Evolutionary conservation across 768 basidiomycete genomes (phyloP), one percentile per base, ranked within the genome.

Genomic region (Termitomyces sp.): DNA sequence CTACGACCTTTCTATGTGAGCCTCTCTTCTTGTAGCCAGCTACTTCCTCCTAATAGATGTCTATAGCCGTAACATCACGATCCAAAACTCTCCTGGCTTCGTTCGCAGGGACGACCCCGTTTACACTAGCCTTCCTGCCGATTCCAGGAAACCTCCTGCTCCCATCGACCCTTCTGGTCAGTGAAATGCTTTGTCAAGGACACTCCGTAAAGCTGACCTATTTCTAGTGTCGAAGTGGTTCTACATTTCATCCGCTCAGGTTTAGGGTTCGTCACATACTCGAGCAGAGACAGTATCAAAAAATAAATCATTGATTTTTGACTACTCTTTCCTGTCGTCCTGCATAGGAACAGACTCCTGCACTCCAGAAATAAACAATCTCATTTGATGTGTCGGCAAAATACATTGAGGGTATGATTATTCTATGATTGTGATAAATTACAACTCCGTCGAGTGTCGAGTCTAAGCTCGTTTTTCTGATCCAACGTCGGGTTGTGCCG

Each of bases 121-220:
- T 16, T 92, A 94, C 75, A 76, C 79, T 45, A 76, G 70, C 70
- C 70, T 98, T 64, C 94, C 96, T 50, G 75, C 77, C 38, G 91
- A 93, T 70, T 91, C 93, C 49, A 84, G 89, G 77, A 86, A 87
- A 78, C 85, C 94, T 51, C 85, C 97, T 65, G 94, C 88, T 62
- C 88, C 92, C 33, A 87, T 98, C 68, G 96, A 98, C 68, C 88
- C 93, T 63, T 90, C 94, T 58, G 89, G 95, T 95, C 70, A 73
- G 88, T 76, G 18, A 7, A 9, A 55, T 52, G 54, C 11, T 52
- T 18, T 20, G 9, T 58, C 20, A 18, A 51, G 8, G 28, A 39
- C 16, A 16, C 35, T 62, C 38, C 50, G 53, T 13, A 28, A 12
- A 55, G 40, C 40, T 69, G 40, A 45, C 42, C 62, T 33, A 62